Conservation (phyloP, 139 green algal species). For the Chlorella sorokiniana region DNA sequence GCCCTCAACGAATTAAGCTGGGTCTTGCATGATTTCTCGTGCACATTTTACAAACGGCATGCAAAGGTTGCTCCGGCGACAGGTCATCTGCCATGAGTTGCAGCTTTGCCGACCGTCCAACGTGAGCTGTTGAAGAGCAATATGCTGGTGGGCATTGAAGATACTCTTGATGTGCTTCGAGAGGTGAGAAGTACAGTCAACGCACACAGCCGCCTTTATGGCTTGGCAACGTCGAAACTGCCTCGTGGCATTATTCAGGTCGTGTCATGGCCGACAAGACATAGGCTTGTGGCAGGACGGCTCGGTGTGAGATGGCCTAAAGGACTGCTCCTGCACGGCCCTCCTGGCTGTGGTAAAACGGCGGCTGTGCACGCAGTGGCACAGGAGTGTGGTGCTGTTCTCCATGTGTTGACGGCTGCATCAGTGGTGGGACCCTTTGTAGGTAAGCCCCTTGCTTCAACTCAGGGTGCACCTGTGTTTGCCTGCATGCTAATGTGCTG, state of each 20-base stretch:
- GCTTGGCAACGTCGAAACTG: too few relatives aligned
- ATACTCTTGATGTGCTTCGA: conserved; percentile 50
- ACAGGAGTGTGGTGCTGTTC: conserved; percentile 60
- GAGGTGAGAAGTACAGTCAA: conserved; percentile 55
- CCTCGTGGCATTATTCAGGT: not conserved
- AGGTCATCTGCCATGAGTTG: too few relatives aligned
- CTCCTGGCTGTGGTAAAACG: conserved; percentile 57
- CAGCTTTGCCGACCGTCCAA: too few relatives aligned
- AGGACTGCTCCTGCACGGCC: conserved; percentile 58
- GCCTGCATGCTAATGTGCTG: not conserved
- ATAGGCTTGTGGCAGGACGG: conserved; percentile 40
- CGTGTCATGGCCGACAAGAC: conserved; percentile 64
- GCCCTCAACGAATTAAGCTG: too few relatives aligned
- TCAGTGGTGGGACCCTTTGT: conserved; percentile 74
- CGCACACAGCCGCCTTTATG: not conserved
- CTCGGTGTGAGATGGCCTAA: conserved; percentile 64
- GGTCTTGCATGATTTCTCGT: too few relatives aligned
- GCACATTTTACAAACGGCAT: too few relatives aligned
- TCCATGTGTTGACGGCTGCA: conserved; percentile 66
- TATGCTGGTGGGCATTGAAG: conserved; percentile 63
- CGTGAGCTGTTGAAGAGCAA: conserved; percentile 83
- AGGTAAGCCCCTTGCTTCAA: not conserved
- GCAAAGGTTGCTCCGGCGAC: too few relatives aligned
- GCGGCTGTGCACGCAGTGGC: conserved; percentile 44
- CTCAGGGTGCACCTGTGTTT: not conserved